phyloP scores from a whole-genome alignment of 768 basidiomycete genomes.

The Lentinula boryana region DNA sequence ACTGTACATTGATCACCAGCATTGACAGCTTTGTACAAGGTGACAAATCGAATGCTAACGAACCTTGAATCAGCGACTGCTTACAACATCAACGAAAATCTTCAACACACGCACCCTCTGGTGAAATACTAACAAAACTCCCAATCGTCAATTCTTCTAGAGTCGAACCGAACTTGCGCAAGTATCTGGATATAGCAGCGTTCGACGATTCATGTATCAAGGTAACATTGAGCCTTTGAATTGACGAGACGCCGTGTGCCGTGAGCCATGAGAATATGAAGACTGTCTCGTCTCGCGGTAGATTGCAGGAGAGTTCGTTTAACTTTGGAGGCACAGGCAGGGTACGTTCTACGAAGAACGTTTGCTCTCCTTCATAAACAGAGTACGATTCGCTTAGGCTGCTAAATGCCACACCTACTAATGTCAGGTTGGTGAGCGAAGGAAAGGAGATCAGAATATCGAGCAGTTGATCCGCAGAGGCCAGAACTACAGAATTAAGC shows the following conservation, averaged over 20 bases:
- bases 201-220: neutral
- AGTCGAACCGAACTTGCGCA: neutral
- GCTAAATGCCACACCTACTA: neutral
- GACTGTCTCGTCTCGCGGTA: neutral
- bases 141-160: neutral
- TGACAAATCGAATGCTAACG: neutral
- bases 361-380: neutral
- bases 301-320: neutral
- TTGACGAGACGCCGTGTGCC: neutral
- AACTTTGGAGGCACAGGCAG: neutral
- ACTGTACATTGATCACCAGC: neutral
- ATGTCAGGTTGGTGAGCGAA: neutral
- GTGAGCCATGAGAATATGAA: constrained; percentile 2
- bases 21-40: neutral
- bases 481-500: neutral
- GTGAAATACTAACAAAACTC: neutral
- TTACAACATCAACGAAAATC: neutral
- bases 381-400: neutral
- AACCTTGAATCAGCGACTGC: neutral
- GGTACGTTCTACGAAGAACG: neutral
- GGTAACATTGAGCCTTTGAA: neutral
- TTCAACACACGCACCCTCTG: neutral
- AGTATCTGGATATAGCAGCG: neutral
- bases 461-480: neutral
- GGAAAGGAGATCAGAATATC: neutral